phyloP scores from a whole-genome alignment of 2,329 filamentous ascomycete species.

The Epichloe uncinata region DNA sequence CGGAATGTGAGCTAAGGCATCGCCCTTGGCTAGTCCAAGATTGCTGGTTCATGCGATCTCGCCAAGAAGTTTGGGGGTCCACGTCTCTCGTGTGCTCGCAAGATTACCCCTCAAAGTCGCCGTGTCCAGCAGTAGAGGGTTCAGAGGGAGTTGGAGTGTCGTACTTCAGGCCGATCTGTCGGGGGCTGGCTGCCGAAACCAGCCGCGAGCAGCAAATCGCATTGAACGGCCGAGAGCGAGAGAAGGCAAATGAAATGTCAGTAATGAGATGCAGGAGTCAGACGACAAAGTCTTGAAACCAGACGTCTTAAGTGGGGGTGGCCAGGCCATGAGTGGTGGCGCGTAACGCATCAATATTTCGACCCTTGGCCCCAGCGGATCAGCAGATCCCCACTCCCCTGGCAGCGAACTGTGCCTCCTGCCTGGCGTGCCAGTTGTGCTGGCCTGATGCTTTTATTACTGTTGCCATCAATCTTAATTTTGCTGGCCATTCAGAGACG shows the following conservation, averaged over 20 bases:
- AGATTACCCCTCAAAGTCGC: too few species aligned
- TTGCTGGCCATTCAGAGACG: constrained; percentile 5
- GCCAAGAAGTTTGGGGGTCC: not conserved
- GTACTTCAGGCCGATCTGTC: too few species aligned
- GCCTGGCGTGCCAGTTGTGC: not conserved
- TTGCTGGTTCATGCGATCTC: not conserved
- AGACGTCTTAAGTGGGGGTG: too few species aligned
- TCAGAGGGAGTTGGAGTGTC: too few species aligned
- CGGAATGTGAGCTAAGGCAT: not conserved
- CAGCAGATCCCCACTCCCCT: not conserved
- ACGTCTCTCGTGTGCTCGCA: too few species aligned
- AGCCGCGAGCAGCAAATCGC: too few species aligned
- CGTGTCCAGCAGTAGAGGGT: too few species aligned
- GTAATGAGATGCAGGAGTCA: too few species aligned
- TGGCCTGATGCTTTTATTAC: not conserved
- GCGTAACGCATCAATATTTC: not conserved
- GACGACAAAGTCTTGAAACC: too few species aligned
- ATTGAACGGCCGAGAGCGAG: too few species aligned
- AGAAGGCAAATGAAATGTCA: too few species aligned
- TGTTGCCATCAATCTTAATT: not conserved
- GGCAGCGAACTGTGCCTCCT: not conserved
- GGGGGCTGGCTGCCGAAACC: too few species aligned
- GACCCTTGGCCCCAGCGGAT: not conserved
- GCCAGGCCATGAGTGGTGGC: not conserved
- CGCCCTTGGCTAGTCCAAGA: not conserved